Base-by-base conservation (phyloP, 169 alveolate genomes). In the Plasmodium gallinaceum region DNA sequence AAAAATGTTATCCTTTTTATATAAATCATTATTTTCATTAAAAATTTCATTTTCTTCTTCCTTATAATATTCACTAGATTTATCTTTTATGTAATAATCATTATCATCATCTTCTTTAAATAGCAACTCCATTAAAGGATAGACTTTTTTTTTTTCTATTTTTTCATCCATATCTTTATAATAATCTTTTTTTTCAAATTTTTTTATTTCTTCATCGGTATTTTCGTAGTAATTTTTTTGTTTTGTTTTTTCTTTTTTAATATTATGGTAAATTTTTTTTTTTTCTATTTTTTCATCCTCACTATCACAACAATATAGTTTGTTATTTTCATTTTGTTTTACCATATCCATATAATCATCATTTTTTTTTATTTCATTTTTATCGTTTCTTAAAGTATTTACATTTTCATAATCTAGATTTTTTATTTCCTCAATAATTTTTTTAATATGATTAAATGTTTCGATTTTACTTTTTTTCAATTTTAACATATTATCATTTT, bases 391-490 rank as follows among this genome's bases (percentile, higher is more conserved):
- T 37, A 70, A n/a, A 12, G 2, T 37, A 52, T 62, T 76, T n/a
- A 32, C 64, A 14, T 7, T 9, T 37, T 43, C 60, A 37, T 71
- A 52, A 48, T 51, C 43, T 24, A 86, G 9, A 14, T 54, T 16
- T 18, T 52, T 86, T 2, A 86, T 64, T 42, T 65, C 22, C 9
- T 57, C 6, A 57, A 86, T 73, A 48, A 86, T 60, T 46, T 69
- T 86, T 60, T 86, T 86, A n/a, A 86, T 86, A 64, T 46, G 32
- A 14, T 71, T 70, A 64, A 86, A 45, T 24, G 92, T 86, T 54
- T 86, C 92, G 6, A 86, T 43, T 61, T 70, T 69, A 14, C 7
- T 61, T 42, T 14, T 86, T 51, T 86, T 69, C n/a, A 86, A 66
- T 54, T 57, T 71, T 60, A 86, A 42, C 7, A 86, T 70, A 39